phyloP scores from a whole-genome alignment of 2,329 filamentous ascomycete species.

The Pseudogymnoascus sp. region DNA sequence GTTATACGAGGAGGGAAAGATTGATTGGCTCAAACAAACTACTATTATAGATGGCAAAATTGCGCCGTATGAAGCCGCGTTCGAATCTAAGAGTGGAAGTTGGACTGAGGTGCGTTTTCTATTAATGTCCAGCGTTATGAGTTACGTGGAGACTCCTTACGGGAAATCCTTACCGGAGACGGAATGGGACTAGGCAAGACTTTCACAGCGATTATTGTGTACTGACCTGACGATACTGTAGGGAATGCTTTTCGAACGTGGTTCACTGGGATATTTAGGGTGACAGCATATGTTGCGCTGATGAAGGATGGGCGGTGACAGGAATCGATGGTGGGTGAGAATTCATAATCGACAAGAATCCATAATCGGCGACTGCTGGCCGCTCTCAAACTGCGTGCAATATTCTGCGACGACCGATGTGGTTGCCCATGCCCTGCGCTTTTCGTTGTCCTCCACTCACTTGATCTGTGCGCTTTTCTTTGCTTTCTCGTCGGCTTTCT shows the following conservation, averaged over 20 bases:
- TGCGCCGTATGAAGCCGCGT: neutral
- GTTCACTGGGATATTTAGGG: neutral
- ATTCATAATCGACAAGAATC: neutral
- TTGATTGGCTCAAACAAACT: neutral
- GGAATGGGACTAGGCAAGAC: too few relatives aligned
- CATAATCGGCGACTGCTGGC: neutral
- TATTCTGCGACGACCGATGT: too few relatives aligned
- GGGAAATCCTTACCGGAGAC: too few relatives aligned
- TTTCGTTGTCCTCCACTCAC: too few relatives aligned
- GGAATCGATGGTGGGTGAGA: neutral
- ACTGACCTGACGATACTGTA: neutral
- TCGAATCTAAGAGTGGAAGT: neutral
- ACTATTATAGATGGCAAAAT: neutral
- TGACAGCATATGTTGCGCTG: neutral
- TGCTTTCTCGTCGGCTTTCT: too few relatives aligned
- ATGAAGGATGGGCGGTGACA: neutral
- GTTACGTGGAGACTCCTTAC: neutral
- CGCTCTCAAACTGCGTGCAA: too few relatives aligned
- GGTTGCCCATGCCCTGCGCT: too few relatives aligned
- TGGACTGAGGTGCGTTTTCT: neutral
- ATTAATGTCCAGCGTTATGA: neutral
- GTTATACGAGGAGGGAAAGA: neutral
- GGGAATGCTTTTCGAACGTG: neutral
- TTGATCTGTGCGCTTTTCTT: too few relatives aligned
- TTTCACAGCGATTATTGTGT: too few relatives aligned